Evolutionary conservation across 192 early-diverging fungal species (phyloP), one percentile per base, ranked within the genome.

Genomic region (Linnemannia hyalina): DNA sequence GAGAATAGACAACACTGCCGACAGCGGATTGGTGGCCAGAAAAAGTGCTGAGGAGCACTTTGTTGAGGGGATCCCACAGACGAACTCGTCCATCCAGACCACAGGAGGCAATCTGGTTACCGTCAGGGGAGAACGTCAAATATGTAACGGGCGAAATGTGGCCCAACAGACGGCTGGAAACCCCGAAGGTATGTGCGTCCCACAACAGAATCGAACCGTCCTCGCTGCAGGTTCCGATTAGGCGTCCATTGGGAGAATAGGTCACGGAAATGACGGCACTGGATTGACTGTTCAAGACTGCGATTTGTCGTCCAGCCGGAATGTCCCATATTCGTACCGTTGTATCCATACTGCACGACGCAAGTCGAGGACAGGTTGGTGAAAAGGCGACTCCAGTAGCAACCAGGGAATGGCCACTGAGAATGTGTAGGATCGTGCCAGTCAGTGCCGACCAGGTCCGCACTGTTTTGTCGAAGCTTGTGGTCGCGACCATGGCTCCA

Each of bases 331-430:
- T 16, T 13, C 49, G 35, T 1, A 75, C 9, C 46, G 26, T 75
- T 16, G 26, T 60, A 23, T 60, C 74, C 52, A 7, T 15, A 32
- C 74, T 35, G 20, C 46, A 32, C 8, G 49, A 55, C 3, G 54
- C 52, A 15, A 75, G n/a, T 0, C 35, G 74, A 23, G 15, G 11
- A 23, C 74, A 52, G 5, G 5, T 40, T 38, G 74, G 74, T 40
- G 74, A 75, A 60, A 55, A 77, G 2, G 65, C 20, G 10, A 77
- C 32, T 2, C 68, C 41, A 8, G n/a, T 32, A 20, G 70, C n/a
- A 4, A 13, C 60, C 10, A 63, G 60, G 22, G 40, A 29, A 47
- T 69, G 76, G 47, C 76, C 76, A 32, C n/a, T 35, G 41, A 77
- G n/a, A 41, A 35, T 54, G 35, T 46, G 32, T 0, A 42, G 0